A percentile compares a stretch with the other conserved stretches of the same genome.
phyloP scores from a whole-genome alignment of 148 eudicot species.

The Vaccinium corymbosum region DNA sequence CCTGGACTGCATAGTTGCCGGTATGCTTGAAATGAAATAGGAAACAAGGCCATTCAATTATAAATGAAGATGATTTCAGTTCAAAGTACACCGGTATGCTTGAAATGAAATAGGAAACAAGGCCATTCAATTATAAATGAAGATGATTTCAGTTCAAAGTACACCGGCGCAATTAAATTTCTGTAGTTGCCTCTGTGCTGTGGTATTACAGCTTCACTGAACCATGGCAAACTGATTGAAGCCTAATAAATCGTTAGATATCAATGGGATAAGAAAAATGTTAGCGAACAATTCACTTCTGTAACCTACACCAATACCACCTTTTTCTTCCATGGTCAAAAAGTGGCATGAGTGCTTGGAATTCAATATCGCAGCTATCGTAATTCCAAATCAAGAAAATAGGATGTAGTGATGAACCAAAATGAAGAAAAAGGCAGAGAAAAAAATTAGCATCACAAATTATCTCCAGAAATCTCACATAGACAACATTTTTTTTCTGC shows the following conservation, averaged over 20 bases:
- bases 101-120: conserved; percentile 42
- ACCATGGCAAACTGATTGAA: conserved; percentile 38
- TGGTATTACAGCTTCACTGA: conserved; percentile 45
- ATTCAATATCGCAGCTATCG: neutral
- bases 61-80: conserved; percentile 46
- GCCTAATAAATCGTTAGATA: neutral
- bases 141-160: conserved; percentile 41
- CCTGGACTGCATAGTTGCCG: conserved; percentile 75
- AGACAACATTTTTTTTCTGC: neutral
- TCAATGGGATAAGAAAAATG: neutral
- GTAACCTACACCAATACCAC: neutral
- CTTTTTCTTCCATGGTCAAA: neutral
- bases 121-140: conserved; percentile 46
- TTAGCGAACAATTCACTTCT: neutral
- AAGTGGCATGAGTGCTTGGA: neutral
- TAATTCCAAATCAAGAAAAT: neutral
- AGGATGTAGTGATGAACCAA: neutral
- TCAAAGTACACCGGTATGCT: conserved; percentile 44
- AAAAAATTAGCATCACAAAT: neutral
- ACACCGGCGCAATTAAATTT: conserved; percentile 64
- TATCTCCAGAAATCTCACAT: neutral
- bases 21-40: conserved; percentile 62
- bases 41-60: conserved; percentile 42
- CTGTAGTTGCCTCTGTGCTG: conserved; percentile 62
- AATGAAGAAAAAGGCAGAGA: neutral